Base-by-base conservation (phyloP, 2,329 filamentous ascomycete species). In the Aspergillus ustus region DNA sequence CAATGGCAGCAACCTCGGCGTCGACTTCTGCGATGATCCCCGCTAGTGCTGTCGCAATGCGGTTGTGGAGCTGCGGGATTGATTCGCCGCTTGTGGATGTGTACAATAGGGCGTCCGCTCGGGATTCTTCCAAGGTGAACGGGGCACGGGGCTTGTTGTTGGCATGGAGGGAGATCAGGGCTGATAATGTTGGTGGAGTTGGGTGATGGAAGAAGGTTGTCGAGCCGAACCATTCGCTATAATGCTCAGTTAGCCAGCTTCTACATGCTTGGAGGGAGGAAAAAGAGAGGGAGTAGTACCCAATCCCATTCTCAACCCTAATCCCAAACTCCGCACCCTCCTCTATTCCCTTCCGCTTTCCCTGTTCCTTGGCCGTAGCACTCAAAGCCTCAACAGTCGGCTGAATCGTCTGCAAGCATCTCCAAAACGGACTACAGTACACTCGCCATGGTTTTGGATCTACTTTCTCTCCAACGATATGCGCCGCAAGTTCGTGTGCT, bases 381-480 rank as follows among this genome's bases (percentile, higher is more conserved):
- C 70, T 75, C 62, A 78, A 72, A 52, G 72, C 77, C 64, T 78
- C 78, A 4, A 87, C 80, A 11, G 74, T 74, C n/a, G 93, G 92
- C 52, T 85, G 82, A 56, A 96, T 87, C 2, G 93, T 96, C 79
- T 96, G 91, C 46, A 96, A 81, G 73, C 93, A 97, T 66, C 93
- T 87, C 76, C 95, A 96, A 78, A 92, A 96, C 0, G 92, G 91
- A 63, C 89, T 93, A 34, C 87, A 91, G 80, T 97, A 98, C 67
- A 98, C 7, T 77, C 80, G 64, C 77, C 76, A 79, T 19, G 78
- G 77, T 58, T 77, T 78, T 0, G 78, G 76, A n/a, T 73, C 61
- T 52, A 79, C 73, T 2, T 67, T 62, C 1, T 70, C 65, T 29
- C 67, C 68, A 15, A 67, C 59, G 4, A 80, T 56, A 52, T 80